Base-by-base conservation (phyloP, 1,139 yeast species). In the Ogataea hybrid region DNA sequence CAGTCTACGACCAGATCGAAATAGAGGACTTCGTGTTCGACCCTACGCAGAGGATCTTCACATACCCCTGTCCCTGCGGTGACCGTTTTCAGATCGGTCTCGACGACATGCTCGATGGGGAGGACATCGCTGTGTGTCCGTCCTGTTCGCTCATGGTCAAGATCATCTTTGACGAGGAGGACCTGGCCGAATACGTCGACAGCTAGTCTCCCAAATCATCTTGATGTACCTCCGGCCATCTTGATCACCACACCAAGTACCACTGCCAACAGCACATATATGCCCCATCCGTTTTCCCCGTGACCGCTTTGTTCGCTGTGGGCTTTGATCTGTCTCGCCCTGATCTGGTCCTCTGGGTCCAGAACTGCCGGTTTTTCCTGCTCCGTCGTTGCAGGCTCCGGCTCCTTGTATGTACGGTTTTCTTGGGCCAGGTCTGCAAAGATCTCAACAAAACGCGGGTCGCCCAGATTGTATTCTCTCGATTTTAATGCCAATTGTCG, bases 41-140 rank as follows among this genome's bases (percentile, higher is more conserved):
- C 62, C 80, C 92, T 4, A 71, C 71, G 22, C 80, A 86, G 10
- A 89, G 84, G 63, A 67, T 88, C 32, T 88, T 90, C 65, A 85
- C 88, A 46, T 92, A 90, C 57, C 99, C 99, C 5, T 92, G 98
- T 70, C 99, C 99, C 0, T 92, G 98, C 65, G 98, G 98, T 22
- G 99, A 94, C 64, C 73, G 81, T 57, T 92, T 92, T 65, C 95
- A 94, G 61, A 85, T 92, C 32, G 72, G 79, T 25, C 71, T 92
- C 41, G 95, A 84, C 55, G 98, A 94, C 59, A 70, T 94, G 63
- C 71, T 73, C 49, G 97, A 89, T 54, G 98, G 97, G 5, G 95
- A 86, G 54, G 92, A 88, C 49, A 81, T 89, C 37, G 99, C 98
- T 0, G 94, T 90, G 16, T 92, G 99, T 65, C 98, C 98, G 17